Base-by-base conservation (phyloP, 2,329 filamentous ascomycete genomes). In the Ophiostoma australiae region DNA sequence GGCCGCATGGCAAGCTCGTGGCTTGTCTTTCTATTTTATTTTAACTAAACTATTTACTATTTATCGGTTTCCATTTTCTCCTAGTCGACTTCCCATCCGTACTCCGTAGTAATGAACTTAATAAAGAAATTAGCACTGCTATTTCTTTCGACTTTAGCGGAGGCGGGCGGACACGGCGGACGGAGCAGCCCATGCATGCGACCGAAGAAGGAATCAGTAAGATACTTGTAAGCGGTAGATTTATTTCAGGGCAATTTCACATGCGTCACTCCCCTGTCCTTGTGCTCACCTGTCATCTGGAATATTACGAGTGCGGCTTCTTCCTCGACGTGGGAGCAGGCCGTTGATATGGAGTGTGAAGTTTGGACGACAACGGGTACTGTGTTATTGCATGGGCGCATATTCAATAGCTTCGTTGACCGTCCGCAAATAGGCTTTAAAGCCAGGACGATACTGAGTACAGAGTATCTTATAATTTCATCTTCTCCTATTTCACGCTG, bases 281-380 rank as follows among this genome's bases (percentile, higher is more conserved):
- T 27, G 52, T 13, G 27, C 52, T 27, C 23, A 11, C 52, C 23
- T 58, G 52, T 31, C 52, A 58, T 58, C 52, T 58, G 52, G 52
- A 27, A 58, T 58, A 58, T 58, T 58, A 48, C 23, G n/a, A 58
- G 52, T 58, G 27, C 23, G 52, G 52, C n/a, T 27, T n/a, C 52
- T 58, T 58, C 20, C n/a, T 52, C n/a, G 17, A 23, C 48, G 23
- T 20, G 20, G 44, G 17, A n/a, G 41, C 41, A 48, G 4, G 41
- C 41, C 41, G 15, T 4, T 20, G 17, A 20, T 41, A 48, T 20
- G 17, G 17, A 44, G 41, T 44, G 17, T 15, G 7, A 11, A 48
- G 5, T 48, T 1, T 48, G 17, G 20, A 48, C 17, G 44, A 48
- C 5, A 48, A 48, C 44, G 44, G 20, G 7, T 48, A 48, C 17